Evolutionary conservation across 2,329 filamentous ascomycete species (phyloP), one percentile per base, ranked within the genome.

Genomic region (Xylariaceae sp.): DNA sequence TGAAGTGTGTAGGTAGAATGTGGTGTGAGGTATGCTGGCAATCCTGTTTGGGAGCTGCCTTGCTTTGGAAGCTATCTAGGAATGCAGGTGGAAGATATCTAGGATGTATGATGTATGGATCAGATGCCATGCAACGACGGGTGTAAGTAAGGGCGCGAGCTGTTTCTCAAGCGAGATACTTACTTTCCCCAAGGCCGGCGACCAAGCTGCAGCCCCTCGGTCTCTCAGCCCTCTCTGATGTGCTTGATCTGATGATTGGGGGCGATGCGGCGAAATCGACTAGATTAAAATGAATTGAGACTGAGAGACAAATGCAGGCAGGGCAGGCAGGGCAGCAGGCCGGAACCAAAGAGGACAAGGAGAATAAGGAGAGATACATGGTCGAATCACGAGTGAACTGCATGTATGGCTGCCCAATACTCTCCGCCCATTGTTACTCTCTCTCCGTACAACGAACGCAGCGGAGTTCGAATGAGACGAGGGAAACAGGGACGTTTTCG

Each of bases 351-450:
- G 23, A 34, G 53, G 56, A 55, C 58, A 30, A 18, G 44, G 39
- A 9, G 30, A 51, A 15, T 18, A 30, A 50, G 18, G 17, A 8
- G 13, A 30, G 17, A 23, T 7, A 15, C 44, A n/a, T n/a, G 15
- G 11, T 15, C n/a, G 23, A 30, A 30, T 30, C 23, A 5, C 5
- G 23, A 30, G 23, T 30, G 23, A 30, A 18, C 44, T 17, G 18
- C 55, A 61, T 63, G 61, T 63, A 63, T 63, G 54, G 61, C 50
- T 63, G 61, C 61, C 61, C 61, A 63, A 63, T 61, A 55, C 37
- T 13, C 37, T 41, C 37, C 37, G 37, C 37, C 7, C 23, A 30
- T 30, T 30, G 37, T 41, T 10, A 41, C 9, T 13, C 37, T n/a
- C 18, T 49, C 57, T 35, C 51, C 58, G 59, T 59, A 55, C 61